phyloP scores from a whole-genome alignment of 2,329 filamentous ascomycete genomes.

The Arthrobotrys megalospora region DNA sequence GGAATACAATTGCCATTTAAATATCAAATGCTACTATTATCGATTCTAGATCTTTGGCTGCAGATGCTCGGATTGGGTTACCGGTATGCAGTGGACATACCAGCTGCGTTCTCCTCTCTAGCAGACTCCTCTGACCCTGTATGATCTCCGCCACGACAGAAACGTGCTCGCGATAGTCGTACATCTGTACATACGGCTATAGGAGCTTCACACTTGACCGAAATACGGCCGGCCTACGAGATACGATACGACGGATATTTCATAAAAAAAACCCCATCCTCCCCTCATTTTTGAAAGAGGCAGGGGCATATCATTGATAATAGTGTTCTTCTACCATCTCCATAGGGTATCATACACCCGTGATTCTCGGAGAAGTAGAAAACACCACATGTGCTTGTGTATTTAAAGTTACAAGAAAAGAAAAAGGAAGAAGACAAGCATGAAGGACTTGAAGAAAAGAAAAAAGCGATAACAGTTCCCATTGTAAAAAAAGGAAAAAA shows the following conservation, averaged over 20 bases:
- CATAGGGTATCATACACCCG: not conserved
- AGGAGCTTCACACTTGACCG: too few species aligned
- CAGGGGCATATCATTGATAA: not conserved
- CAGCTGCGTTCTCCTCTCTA: too few species aligned
- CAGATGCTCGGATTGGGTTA: too few species aligned
- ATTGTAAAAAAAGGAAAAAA: conserved; percentile 46
- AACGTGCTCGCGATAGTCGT: too few species aligned
- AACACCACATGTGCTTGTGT: conserved; percentile 19
- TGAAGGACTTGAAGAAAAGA: conserved; percentile 41
- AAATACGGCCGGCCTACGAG: too few species aligned
- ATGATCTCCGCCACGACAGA: too few species aligned
- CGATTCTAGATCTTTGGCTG: too few species aligned
- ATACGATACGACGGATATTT: not conserved
- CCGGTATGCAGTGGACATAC: too few species aligned
- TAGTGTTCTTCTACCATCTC: conserved; percentile 17
- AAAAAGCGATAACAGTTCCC: conserved; percentile 31
- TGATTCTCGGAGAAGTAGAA: conserved; percentile 5
- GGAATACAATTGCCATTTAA: too few species aligned
- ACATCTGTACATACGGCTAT: too few species aligned
- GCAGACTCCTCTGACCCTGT: too few species aligned
- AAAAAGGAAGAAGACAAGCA: conserved; percentile 33
- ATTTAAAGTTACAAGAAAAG: conserved; percentile 17
- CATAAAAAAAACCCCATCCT: not conserved
- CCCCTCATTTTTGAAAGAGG: not conserved
- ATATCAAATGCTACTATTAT: too few species aligned